Evolutionary conservation across 2,329 filamentous ascomycete species (phyloP), one percentile per base, ranked within the genome.

Genomic region (Xylaria multiplex): DNA sequence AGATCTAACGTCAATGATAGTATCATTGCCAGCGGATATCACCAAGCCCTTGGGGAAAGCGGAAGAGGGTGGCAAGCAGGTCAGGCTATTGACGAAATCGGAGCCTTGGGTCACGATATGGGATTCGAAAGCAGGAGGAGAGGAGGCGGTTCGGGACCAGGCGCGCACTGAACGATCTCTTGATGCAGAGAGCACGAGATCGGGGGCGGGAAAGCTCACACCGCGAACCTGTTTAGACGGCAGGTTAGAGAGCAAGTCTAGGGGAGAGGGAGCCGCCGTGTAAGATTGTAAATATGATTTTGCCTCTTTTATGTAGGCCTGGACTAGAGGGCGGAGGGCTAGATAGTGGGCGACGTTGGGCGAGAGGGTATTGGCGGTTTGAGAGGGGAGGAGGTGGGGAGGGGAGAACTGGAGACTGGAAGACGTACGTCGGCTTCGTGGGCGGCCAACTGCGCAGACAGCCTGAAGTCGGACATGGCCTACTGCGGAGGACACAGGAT

Each of bases 361-460:
- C 19, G 32, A 50, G 40, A 56, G 53, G 43, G 58, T 37, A 60
- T 14, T 35, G 62, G 46, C 19, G 19, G 19, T 19, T 19, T 19
- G 19, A 19, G 19, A 19, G 54, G 50, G 19, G 19, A 7, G 8
- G 13, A 11, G n/a, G 16, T 3, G 24, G 46, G 16, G 13, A 53
- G 5, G 27, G 27, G 24, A 27, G 2, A 32, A 19, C 2, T 3
- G 30, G 58, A 55, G 8, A 59, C 27, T 45, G 42, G 37, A 59
- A 48, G 46, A 73, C 90, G 81, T 85, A 97, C 96, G 88, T 99
- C 96, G 78, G 96, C 91, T 79, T 96, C 91, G 79, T 99, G 96
- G 76, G 93, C 95, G 72, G 89, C 83, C 71, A 99, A 86, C 76
- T 93, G 91, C 72, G 95, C 93, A 68, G 96, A 97, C 76, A 99